Conservation (phyloP, 805 yeast species). For the Kuraishia cidri region DNA sequence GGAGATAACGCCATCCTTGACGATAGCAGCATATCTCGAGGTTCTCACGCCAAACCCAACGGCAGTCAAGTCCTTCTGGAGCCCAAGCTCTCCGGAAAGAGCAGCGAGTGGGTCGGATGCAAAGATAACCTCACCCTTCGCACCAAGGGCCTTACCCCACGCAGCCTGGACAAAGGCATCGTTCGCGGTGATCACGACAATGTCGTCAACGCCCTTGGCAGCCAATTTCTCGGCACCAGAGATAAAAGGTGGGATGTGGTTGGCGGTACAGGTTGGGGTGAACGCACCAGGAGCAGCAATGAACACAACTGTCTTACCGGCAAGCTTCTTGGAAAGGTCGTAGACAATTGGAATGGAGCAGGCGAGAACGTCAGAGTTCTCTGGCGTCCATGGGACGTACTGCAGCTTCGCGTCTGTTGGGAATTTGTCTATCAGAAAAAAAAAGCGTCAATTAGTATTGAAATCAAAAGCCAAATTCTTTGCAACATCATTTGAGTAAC, state of each 20-base stretch:
- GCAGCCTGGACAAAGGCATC: constrained; percentile 62
- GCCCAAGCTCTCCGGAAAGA: constrained; percentile 54
- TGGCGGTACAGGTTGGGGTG: constrained; percentile 38
- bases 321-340: constrained; percentile 23
- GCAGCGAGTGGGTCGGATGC: constrained; percentile 59
- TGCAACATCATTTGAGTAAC: neutral
- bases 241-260: constrained; percentile 31
- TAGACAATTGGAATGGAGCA: constrained; percentile 28
- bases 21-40: constrained; percentile 64
- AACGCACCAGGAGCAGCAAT: constrained; percentile 44
- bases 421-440: constrained; percentile 9
- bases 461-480: neutral
- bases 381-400: constrained; percentile 31
- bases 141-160: constrained; percentile 39
- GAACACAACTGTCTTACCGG: constrained; percentile 29
- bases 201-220: constrained; percentile 26
- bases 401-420: constrained; percentile 23
- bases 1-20: constrained; percentile 29
- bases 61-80: constrained; percentile 40
- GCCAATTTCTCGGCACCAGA: constrained; percentile 23
- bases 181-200: constrained; percentile 46
- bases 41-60: constrained; percentile 52
- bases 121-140: constrained; percentile 35
- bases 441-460: constrained; percentile 2
- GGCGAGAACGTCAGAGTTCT: constrained; percentile 23